A percentile compares a stretch with the other conserved stretches of the same genome.
These are phyloP conservation scores for Sclerotinia minor DNA, from an alignment of 2,329 filamentous ascomycete species.

Conservation along the genomic window DNA sequence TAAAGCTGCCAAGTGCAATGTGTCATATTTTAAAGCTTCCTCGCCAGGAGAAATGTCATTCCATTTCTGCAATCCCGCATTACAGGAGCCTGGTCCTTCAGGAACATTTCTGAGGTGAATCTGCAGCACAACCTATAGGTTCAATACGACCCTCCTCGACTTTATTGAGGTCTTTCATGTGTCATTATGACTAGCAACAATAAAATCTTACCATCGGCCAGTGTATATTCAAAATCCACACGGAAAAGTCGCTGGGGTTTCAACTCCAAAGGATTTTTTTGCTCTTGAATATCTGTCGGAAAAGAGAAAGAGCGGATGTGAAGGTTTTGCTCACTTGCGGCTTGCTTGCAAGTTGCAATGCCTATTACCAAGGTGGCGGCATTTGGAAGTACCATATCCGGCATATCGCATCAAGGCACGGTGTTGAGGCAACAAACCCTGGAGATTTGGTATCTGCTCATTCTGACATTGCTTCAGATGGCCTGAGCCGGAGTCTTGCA, in stretches of 20 bases:
- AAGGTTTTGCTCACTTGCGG: not conserved
- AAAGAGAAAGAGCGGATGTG: not conserved
- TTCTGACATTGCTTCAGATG: conserved; percentile 1
- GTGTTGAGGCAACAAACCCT: conserved; percentile 1
- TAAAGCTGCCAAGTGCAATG: not conserved
- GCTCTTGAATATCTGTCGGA: not conserved
- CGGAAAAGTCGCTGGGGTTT: not conserved
- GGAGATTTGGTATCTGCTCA: not conserved
- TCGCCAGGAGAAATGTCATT: too few species aligned
- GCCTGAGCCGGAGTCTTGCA: not conserved
- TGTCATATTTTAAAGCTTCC: not conserved
- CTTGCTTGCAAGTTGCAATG: too few species aligned
- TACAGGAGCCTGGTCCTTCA: not conserved
- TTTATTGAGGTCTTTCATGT: not conserved
- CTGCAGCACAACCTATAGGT: not conserved
- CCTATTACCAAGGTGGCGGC: not conserved
- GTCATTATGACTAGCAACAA: not conserved
- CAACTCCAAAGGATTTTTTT: not conserved
- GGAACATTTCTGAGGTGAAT: not conserved
- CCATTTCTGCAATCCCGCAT: too few species aligned
- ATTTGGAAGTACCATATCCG: not conserved
- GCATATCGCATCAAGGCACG: not conserved
- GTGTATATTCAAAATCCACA: not conserved
- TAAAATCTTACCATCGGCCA: not conserved
- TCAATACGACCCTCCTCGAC: not conserved